Conservation (phyloP, 2,329 filamentous ascomycete species). For the Gremmenia infestans region DNA sequence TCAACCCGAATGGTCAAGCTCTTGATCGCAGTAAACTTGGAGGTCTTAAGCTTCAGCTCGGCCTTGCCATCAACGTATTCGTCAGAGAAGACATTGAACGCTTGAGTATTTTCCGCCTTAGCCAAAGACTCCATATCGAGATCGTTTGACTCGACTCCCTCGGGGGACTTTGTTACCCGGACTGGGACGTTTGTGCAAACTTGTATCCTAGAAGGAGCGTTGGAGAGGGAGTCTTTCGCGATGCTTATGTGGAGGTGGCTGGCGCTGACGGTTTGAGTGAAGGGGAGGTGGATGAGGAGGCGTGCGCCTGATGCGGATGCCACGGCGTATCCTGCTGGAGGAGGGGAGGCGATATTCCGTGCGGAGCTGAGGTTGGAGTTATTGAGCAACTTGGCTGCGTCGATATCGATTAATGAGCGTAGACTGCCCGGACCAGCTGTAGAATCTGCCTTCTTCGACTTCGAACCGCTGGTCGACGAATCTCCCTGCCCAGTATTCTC, state of each 20-base stretch:
- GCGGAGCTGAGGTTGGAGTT: conserved; percentile 23
- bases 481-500: conserved; percentile 3
- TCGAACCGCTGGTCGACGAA: conserved; percentile 3
- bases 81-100: conserved; percentile 27
- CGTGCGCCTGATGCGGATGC: conserved; percentile 18
- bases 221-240: conserved; percentile 17
- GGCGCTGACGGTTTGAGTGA: conserved; percentile 22
- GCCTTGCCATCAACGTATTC: conserved; percentile 25
- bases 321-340: conserved; percentile 26
- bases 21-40: conserved; percentile 27
- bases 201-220: conserved; percentile 24
- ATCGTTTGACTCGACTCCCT: conserved; percentile 23
- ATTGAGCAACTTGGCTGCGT: conserved; percentile 17
- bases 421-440: conserved; percentile 17
- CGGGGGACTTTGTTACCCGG: conserved; percentile 10
- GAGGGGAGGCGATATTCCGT: conserved; percentile 24
- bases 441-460: background rate
- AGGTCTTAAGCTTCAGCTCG: conserved; percentile 26
- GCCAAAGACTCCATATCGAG: conserved; percentile 23
- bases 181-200: conserved; percentile 26
- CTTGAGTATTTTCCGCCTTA: conserved; percentile 26
- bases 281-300: conserved; percentile 24
- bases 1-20: conserved; percentile 27
- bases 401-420: conserved; percentile 23
- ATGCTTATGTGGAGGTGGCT: conserved; percentile 19